phyloP scores from a whole-genome alignment of 2,329 filamentous ascomycete genomes.

The Colletotrichum falcatum region DNA sequence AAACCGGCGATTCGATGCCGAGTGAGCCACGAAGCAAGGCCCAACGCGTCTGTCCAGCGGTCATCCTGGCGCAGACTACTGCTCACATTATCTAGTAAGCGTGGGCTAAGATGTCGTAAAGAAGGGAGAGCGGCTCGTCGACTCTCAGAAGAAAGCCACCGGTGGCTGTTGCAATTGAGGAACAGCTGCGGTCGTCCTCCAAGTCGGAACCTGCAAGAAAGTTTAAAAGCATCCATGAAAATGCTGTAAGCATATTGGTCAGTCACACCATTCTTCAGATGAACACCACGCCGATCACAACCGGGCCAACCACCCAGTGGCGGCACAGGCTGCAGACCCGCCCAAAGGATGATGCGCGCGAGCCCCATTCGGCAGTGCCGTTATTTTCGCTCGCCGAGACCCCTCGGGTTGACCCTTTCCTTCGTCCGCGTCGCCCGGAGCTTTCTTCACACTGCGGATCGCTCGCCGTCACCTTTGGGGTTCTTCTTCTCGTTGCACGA shows the following conservation, averaged over 20 bases:
- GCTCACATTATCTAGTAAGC: too few relatives aligned
- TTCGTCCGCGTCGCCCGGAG: neutral
- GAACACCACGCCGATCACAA: neutral
- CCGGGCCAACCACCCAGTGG: neutral
- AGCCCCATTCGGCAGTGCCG: too few relatives aligned
- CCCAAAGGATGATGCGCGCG: neutral
- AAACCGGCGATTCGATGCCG: neutral
- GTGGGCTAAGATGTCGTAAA: too few relatives aligned
- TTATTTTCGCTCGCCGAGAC: neutral
- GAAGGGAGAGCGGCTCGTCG: neutral
- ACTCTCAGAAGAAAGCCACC: neutral
- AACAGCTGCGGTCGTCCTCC: neutral
- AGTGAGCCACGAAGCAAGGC: neutral
- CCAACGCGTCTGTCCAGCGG: neutral
- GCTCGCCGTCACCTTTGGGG: neutral
- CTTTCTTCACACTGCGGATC: neutral
- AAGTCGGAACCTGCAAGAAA: neutral
- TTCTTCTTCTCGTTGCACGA: neutral
- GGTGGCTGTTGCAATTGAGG: neutral
- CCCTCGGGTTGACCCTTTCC: neutral
- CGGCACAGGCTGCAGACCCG: neutral
- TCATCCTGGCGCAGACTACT: neutral
- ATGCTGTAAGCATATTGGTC: conserved; percentile 5
- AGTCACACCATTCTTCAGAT: neutral
- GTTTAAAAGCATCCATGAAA: neutral